Base-by-base conservation (phyloP, 208 protist genomes). In the Wallacemonas collosoma region DNA sequence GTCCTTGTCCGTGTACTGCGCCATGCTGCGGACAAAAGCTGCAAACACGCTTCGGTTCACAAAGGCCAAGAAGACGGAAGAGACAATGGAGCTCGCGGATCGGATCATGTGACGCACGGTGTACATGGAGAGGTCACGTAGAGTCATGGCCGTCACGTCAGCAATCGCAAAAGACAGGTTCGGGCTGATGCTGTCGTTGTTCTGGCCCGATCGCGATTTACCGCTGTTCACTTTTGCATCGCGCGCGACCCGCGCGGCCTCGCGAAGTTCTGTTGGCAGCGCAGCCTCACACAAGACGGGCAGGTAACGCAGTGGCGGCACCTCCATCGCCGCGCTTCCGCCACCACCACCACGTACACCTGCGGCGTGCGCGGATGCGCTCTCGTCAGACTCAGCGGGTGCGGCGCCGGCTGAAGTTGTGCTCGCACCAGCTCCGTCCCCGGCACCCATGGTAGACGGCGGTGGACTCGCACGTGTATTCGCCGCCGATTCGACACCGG, bases 91-190 rank as follows among this genome's bases (percentile, higher is more conserved):
- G 14, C 75, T 66, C 39, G 88, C 79, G 43, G 75, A 61, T 43
- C 70, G 75, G 50, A 94, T 82, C 81, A 90, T 88, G 45, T 73
- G 63, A 43, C 81, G 83, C 1, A 96, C 86, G 1, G 81, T 78
- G 41, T 77, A 75, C 56, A 94, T 76, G 3, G 91, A 96, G n/a
- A 92, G 68, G 64, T 89, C 81, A 12, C 86, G 82, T 63, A 96
- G 78, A 40, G 82, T 77, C 35, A 71, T 55, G 45, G 48, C 47
- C 35, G 69, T 61, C 36, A 6, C 35, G 38, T 62, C 56, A 6
- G 36, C 38, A 8, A 62, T 9, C 8, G 56, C 56, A 26, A 62
- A 62, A 9, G 56, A 62, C 36, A 62, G 56, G 38, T 62, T 62
- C 36, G 6, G 11, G 7, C 7, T 38, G 36, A 62, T 9, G 26